Evolutionary conservation across 768 basidiomycete genomes (phyloP), one percentile per base, ranked within the genome.

Genomic region (Neoboletus magnificus): DNA sequence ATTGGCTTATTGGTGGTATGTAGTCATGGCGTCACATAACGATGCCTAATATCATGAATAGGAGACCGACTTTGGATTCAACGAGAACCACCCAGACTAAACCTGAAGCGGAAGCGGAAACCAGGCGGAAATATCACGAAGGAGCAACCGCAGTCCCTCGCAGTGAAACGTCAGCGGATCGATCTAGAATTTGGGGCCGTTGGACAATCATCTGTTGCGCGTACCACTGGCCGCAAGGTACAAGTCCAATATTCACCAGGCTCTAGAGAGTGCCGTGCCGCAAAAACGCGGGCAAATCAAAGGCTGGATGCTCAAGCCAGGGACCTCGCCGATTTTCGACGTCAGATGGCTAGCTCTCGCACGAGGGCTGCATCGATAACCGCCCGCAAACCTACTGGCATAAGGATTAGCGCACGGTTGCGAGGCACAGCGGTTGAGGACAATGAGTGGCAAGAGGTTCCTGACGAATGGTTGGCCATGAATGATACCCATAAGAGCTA

Each of bases 61-160:
- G 90, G 82, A 52, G 86, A 92, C 64, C 86, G 92, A 23, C 76
- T 94, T 23, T 94, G 92, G 92, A 82, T 92, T 42, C 91, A 93
- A 66, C 86, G 89, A n/a, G 73, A 76, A 30, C 79, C 76, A 12
- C 85, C 82, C 2, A 82, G 77, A 64, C 75, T 76, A 45, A 67
- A 57, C 15, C 59, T 73, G 36, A 80, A 82, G 52, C 69, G 74
- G 49, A 77, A 76, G 42, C 73, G 80, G 52, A 74, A 76, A 52
- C 64, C 72, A 29, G 61, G 67, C 48, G 58, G 49, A 32, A 63
- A 56, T 27, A 42, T 40, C 7, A 62, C 57, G 37, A 73, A 70
- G 55, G 44, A 60, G 23, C 56, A 55, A 3, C 30, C 27, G 3
- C 65, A 62, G 16, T 51, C 69, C 10, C 47, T 52, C 3, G 43